phyloP scores from a whole-genome alignment of 2,329 filamentous ascomycete genomes.

The Didymella pinodella region DNA sequence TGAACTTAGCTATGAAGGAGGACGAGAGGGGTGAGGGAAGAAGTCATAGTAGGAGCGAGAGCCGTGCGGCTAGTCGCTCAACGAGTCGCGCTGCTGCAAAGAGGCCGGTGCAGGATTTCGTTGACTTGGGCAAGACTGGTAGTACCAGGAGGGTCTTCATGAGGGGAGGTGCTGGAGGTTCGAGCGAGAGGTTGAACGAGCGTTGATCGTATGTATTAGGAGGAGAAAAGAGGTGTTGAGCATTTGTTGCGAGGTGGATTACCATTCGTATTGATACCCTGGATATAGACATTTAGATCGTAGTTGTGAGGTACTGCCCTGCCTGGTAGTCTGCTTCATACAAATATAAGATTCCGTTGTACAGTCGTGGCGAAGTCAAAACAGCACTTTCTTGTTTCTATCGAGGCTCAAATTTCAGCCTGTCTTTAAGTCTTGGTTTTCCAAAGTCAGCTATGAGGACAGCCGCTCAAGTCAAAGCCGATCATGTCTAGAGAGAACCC shows the following conservation, averaged over 20 bases:
- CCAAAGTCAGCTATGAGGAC: too few relatives aligned
- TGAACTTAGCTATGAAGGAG: conserved; percentile 28
- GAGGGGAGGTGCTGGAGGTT: conserved; percentile 38
- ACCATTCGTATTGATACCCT: conserved; percentile 23
- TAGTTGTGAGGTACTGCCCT: not conserved
- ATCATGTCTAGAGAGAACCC: too few relatives aligned
- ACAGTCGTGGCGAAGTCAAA: too few relatives aligned
- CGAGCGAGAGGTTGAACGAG: conserved; percentile 16
- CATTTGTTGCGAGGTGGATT: conserved; percentile 9
- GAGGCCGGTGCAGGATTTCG: conserved; percentile 59
- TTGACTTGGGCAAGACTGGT: conserved; percentile 75
- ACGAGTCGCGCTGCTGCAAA: conserved; percentile 27
- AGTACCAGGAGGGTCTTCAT: conserved; percentile 76
- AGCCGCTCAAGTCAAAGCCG: too few relatives aligned
- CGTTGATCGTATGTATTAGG: not conserved
- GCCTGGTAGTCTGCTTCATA: too few relatives aligned
- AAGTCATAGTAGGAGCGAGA: conserved; percentile 38
- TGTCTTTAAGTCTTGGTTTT: too few relatives aligned
- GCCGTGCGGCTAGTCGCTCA: conserved; percentile 39
- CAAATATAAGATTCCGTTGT: not conserved
- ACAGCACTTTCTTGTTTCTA: too few relatives aligned
- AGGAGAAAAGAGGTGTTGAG: not conserved
- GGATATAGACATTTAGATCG: conserved; percentile 23
- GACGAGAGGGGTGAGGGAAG: conserved; percentile 31
- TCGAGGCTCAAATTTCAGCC: too few relatives aligned